Percentiles rank a stretch among this genome's conserved stretches.
These are phyloP conservation scores for Paramecium bursaria DNA, from an alignment of 73 alveolate genomes.

Conservation along the genomic window DNA sequence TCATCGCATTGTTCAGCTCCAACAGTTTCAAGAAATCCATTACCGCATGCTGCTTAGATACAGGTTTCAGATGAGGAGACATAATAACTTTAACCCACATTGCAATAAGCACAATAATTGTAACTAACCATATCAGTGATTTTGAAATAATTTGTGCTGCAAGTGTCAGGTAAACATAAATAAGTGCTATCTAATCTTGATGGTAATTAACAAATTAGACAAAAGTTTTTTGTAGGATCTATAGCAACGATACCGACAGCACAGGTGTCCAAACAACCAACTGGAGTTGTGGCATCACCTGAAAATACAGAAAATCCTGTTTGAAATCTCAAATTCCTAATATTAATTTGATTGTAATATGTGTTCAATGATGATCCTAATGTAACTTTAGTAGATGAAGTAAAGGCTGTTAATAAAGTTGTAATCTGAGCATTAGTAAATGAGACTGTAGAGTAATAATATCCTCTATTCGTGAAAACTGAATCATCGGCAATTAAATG, in stretches of 20 bases:
- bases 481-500: conserved; percentile 12
- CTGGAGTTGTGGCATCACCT: neutral
- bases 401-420: neutral
- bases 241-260: neutral
- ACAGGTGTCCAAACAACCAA: neutral
- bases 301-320: conserved; percentile 21
- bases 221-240: neutral
- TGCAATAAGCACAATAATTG: conserved; percentile 32
- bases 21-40: conserved; percentile 31
- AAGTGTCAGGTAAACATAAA: neutral
- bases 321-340: conserved; percentile 26
- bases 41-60: conserved; percentile 37
- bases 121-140: conserved; percentile 31
- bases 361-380: conserved; percentile 6
- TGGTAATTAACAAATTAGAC: conserved; percentile 9
- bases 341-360: neutral
- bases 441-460: conserved; percentile 16
- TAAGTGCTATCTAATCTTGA: conserved; percentile 24
- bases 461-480: neutral
- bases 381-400: neutral
- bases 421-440: conserved; percentile 13
- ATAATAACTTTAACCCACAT: conserved; percentile 9
- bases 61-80: conserved; percentile 9
- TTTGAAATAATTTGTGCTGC: neutral
- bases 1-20: conserved; percentile 61